phyloP scores from a whole-genome alignment of 371 early-diverging fungal species.

The Parasitella parasitica region DNA sequence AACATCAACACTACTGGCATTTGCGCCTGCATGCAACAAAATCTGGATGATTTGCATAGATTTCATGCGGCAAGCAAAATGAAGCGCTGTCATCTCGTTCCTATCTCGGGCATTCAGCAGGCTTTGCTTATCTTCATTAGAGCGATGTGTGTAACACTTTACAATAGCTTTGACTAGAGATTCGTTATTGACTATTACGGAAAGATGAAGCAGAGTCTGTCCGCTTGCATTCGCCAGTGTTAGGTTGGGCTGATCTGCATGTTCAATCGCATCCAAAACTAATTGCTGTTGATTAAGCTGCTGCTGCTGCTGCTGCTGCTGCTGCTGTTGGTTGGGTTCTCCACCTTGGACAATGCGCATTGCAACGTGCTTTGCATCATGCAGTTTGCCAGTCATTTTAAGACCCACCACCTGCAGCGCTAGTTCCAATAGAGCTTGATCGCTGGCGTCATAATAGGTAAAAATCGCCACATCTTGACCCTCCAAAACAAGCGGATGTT shows the following conservation, averaged over 20 bases:
- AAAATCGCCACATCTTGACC: slow-evolving; percentile 49
- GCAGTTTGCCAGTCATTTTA: slow-evolving; percentile 69
- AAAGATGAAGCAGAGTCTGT: slow-evolving; percentile 42
- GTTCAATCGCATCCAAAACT: not conserved
- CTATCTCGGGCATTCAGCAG: slow-evolving; percentile 24
- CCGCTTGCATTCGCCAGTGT: slow-evolving; percentile 21
- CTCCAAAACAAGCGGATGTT: slow-evolving; percentile 38
- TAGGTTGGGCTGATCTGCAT: not conserved
- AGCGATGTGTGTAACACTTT: not conserved
- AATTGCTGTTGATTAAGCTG: slow-evolving; percentile 14
- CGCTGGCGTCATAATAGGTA: slow-evolving; percentile 64
- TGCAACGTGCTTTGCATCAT: slow-evolving; percentile 65
- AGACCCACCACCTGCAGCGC: slow-evolving; percentile 81
- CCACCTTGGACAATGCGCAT: slow-evolving; percentile 62
- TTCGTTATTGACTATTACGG: slow-evolving; percentile 22
- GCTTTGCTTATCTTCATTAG: not conserved
- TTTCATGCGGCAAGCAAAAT: slow-evolving; percentile 30
- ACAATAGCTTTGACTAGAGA: slow-evolving; percentile 13
- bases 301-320: slow-evolving; percentile 8
- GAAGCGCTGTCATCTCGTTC: slow-evolving; percentile 38
- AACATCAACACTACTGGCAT: slow-evolving; percentile 18
- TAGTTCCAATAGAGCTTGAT: slow-evolving; percentile 80
- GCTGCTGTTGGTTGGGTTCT: slow-evolving; percentile 32
- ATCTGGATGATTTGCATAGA: slow-evolving; percentile 30
- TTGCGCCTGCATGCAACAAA: slow-evolving; percentile 68